Evolutionary conservation across 108 stramenopile species (phyloP).

Genomic region (Bacterosira constricta): DNA sequence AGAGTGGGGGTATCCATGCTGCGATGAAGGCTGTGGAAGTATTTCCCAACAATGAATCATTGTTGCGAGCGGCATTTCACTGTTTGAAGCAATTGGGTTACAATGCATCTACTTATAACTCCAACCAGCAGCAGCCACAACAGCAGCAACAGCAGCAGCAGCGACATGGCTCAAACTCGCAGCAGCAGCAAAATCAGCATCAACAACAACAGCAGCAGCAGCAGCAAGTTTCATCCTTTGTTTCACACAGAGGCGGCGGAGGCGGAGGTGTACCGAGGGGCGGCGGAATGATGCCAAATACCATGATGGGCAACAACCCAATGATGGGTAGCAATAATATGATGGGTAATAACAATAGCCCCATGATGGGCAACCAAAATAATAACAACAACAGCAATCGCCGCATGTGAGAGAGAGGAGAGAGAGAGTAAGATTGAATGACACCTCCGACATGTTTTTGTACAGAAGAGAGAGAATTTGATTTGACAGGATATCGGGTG

Average conservation of each 20-base stretch:
- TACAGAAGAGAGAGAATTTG: not conserved
- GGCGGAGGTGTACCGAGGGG: not conserved
- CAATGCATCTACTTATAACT: conserved; percentile 32
- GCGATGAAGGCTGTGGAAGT: conserved; percentile 44
- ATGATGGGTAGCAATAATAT: conserved; percentile 11
- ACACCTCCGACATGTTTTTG: not conserved
- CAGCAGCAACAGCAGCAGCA: conserved; percentile 29
- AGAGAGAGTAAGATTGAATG: not conserved
- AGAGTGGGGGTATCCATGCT: conserved; percentile 38
- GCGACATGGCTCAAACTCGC: not conserved
- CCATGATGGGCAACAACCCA: not conserved
- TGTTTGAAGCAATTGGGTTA: conserved; percentile 44
- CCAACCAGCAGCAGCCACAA: conserved; percentile 5
- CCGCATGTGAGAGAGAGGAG: not conserved
- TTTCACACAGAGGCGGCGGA: not conserved
- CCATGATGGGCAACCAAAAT: conserved; percentile 1
- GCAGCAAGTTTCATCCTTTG: conserved; percentile 5
- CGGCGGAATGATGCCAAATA: not conserved
- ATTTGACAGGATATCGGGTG: no score
- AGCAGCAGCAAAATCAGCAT: conserved; percentile 6
- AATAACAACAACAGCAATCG: not conserved
- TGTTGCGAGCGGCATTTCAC: conserved; percentile 40
- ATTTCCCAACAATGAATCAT: conserved; percentile 43
- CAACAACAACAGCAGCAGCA: not conserved
- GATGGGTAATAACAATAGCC: not conserved